A percentile compares a stretch with the other conserved stretches of the same genome.
Conservation (phyloP, 1,284 basidiomycete species). For the Ustilago lituana region DNA sequence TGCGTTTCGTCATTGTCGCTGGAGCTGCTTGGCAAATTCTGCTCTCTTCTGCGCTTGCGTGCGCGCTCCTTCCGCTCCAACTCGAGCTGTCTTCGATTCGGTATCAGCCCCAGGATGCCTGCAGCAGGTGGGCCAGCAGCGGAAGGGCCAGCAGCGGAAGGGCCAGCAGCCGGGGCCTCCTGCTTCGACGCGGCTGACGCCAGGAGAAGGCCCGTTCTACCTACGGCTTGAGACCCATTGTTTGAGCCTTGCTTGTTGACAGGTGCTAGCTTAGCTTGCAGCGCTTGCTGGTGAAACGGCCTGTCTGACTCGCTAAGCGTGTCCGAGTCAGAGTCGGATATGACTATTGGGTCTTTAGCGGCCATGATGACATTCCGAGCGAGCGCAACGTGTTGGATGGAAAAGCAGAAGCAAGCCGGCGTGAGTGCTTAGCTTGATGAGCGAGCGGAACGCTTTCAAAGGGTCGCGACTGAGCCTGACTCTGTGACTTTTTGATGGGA, state of each 20-base stretch:
- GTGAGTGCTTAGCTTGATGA: no score
- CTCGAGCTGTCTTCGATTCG: conserved; percentile 57
- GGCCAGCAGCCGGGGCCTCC: neutral
- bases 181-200: neutral
- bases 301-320: conserved; percentile 47
- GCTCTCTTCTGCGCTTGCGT: conserved; percentile 39
- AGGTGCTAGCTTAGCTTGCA: neutral
- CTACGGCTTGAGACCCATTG: neutral
- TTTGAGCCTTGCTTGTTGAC: neutral
- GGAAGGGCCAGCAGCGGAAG: no score
- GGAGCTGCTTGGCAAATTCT: conserved; percentile 19
- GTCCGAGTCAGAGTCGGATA: conserved; percentile 46
- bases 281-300: neutral
- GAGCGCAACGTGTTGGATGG: no score
- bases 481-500: neutral
- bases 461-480: conserved; percentile 1
- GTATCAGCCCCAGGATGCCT: conserved; percentile 20
- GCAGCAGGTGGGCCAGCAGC: neutral
- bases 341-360: conserved; percentile 25
- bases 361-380: conserved; percentile 6
- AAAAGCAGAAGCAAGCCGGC: no score
- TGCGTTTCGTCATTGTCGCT: conserved; percentile 22
- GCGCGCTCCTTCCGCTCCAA: conserved; percentile 50
- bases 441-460: neutral
- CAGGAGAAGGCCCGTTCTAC: no score